These are phyloP conservation scores for Fusarium goolgardi DNA, from an alignment of 2,329 filamentous ascomycete species.

Conservation along the genomic window DNA sequence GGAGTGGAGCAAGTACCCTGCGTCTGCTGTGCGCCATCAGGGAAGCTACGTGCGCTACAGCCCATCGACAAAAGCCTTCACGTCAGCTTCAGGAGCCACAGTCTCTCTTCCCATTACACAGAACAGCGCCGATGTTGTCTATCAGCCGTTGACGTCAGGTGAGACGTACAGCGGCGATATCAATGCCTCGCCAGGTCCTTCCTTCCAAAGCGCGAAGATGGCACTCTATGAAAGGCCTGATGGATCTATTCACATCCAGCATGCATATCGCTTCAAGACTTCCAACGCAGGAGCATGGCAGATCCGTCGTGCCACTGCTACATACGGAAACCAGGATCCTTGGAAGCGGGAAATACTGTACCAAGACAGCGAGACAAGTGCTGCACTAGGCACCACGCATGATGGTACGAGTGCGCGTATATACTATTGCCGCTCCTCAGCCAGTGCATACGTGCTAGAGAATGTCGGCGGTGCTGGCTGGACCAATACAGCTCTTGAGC, in stretches of 20 bases:
- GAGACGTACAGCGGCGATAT: conserved; percentile 31
- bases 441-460: conserved; percentile 29
- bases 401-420: conserved; percentile 17
- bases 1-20: conserved; percentile 47
- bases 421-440: conserved; percentile 14
- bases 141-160: conserved; percentile 38
- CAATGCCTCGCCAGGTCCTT: conserved; percentile 11
- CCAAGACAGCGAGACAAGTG: conserved; percentile 11
- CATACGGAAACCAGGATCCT: conserved; percentile 15
- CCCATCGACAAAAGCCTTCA: conserved; percentile 36
- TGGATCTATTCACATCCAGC: conserved; percentile 14
- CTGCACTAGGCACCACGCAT: conserved; percentile 17
- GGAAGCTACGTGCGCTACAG: conserved; percentile 45
- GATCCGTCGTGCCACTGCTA: conserved; percentile 10
- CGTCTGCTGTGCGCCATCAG: conserved; percentile 43
- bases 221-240: neutral
- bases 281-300: conserved; percentile 9
- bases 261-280: conserved; percentile 19
- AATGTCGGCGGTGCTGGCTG: conserved; percentile 9
- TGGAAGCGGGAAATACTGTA: conserved; percentile 18
- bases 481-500: conserved; percentile 24
- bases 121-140: conserved; percentile 20
- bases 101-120: conserved; percentile 17
- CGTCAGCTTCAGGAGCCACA: conserved; percentile 22
- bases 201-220: conserved; percentile 25